Conservation (phyloP, 495 filamentous ascomycete species). For the Hyaloscypha finlandica region DNA sequence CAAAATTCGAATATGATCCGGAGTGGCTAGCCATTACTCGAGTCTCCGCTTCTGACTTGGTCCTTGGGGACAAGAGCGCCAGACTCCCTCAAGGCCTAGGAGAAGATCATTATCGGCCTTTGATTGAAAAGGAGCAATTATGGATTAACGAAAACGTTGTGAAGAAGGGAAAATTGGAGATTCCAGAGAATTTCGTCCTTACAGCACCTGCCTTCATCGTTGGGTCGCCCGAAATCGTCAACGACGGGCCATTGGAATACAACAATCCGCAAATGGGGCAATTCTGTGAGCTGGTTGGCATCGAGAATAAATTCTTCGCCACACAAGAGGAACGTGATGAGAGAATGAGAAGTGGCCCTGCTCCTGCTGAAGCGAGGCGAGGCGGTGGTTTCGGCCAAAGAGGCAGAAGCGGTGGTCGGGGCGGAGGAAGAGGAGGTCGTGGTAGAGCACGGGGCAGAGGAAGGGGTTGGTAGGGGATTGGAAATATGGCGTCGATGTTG, state of each 20-base stretch:
- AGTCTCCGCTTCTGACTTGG: conserved; percentile 64
- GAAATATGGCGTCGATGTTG: not conserved
- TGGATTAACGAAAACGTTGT: conserved; percentile 83
- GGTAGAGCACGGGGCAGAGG: conserved; percentile 39
- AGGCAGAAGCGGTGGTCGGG: conserved; percentile 33
- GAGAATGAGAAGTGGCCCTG: conserved; percentile 47
- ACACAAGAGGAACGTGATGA: conserved; percentile 65
- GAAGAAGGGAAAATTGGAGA: conserved; percentile 51
- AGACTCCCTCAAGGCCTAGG: conserved; percentile 55
- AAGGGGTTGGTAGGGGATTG: conserved; percentile 31
- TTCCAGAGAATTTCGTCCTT: conserved; percentile 75
- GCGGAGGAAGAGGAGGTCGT: conserved; percentile 34
- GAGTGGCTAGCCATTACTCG: conserved; percentile 96
- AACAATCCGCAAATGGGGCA: conserved; percentile 75
- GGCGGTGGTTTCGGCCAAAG: conserved; percentile 34
- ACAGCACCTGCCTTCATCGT: conserved; percentile 72
- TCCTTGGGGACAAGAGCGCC: conserved; percentile 56
- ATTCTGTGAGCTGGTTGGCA: conserved; percentile 78
- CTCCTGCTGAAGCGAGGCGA: conserved; percentile 36
- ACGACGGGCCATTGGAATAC: conserved; percentile 68
- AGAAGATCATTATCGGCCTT: conserved; percentile 59
- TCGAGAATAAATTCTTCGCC: conserved; percentile 74
- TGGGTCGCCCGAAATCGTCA: conserved; percentile 36
- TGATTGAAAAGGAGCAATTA: conserved; percentile 62
- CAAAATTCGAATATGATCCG: conserved; percentile 74